These are phyloP conservation scores for Neofusicoccum laricinum DNA, from an alignment of 2,329 filamentous ascomycete genomes.

Conservation along the genomic window DNA sequence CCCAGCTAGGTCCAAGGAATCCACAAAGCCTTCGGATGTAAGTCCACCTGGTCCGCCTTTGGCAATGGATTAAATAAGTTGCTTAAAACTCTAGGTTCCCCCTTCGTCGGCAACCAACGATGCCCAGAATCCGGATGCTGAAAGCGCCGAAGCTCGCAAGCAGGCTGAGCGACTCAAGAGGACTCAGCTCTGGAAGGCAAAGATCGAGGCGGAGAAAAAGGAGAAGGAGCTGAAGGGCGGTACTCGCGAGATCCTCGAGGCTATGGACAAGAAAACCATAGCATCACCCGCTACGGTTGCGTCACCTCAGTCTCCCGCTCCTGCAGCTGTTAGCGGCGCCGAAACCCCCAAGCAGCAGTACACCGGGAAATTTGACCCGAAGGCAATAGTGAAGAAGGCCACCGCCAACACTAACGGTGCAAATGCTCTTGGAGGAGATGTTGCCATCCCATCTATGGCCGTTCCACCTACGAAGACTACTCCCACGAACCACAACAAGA, in stretches of 20 bases:
- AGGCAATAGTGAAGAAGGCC: conserved; percentile 78
- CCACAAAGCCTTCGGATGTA: conserved; percentile 9
- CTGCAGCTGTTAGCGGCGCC: conserved; percentile 21
- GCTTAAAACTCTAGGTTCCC: not conserved
- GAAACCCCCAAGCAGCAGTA: conserved; percentile 51
- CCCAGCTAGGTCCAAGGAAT: conserved; percentile 20
- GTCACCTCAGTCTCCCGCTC: conserved; percentile 28
- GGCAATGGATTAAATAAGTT: not conserved
- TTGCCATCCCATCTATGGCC: conserved; percentile 35
- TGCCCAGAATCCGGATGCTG: not conserved
- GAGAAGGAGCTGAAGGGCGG: conserved; percentile 53
- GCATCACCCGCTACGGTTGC: conserved; percentile 1
- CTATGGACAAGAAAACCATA: conserved; percentile 68
- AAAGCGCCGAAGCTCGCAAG: conserved; percentile 38
- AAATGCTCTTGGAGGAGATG: conserved; percentile 55
- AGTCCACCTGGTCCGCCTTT: not conserved
- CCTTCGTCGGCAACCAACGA: not conserved
- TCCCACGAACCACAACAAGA: not conserved
- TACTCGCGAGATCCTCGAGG: conserved; percentile 61
- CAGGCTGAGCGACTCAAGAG: conserved; percentile 67
- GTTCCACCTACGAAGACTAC: not conserved
- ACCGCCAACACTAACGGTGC: conserved; percentile 57
- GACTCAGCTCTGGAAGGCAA: conserved; percentile 47
- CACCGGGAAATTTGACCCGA: conserved; percentile 80
- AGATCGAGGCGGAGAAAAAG: conserved; percentile 76